Percentiles rank a stretch among this genome's conserved stretches.
phyloP scores from a whole-genome alignment of 148 eudicot species.

The Chenopodium suecicum region DNA sequence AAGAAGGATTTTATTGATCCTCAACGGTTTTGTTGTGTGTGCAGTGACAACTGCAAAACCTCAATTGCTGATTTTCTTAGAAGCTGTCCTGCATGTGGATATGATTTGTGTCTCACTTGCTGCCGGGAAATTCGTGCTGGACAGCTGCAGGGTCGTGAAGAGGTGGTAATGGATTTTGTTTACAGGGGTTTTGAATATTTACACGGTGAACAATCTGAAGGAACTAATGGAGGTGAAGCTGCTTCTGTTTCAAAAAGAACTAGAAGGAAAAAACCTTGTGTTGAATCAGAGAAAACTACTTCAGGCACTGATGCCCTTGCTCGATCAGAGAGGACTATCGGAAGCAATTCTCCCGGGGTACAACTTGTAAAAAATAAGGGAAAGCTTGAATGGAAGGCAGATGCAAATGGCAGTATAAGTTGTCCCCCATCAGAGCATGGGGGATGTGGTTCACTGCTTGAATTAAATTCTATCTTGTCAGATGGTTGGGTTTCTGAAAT shows the following conservation, averaged over 20 bases:
- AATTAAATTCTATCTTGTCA: conserved; percentile 34
- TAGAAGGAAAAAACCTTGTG: background rate
- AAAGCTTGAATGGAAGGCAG: conserved; percentile 43
- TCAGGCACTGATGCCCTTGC: background rate
- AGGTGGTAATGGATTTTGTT: conserved; percentile 31
- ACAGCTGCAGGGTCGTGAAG: conserved; percentile 35
- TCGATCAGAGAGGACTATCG: background rate
- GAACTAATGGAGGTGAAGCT: background rate
- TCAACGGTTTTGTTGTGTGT: background rate
- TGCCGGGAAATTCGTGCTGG: conserved; percentile 33
- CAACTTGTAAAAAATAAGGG: background rate
- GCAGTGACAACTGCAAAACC: conserved; percentile 56
- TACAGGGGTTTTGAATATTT: conserved; percentile 38
- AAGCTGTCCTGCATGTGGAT: conserved; percentile 47
- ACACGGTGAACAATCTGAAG: conserved; percentile 30
- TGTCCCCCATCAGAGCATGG: conserved; percentile 44
- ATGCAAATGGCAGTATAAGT: conserved; percentile 44
- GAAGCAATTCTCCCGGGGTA: background rate
- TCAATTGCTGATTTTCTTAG: conserved; percentile 50
- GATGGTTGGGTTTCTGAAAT: conserved; percentile 37
- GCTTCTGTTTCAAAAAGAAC: background rate
- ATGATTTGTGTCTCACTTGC: conserved; percentile 58
- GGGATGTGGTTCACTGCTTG: conserved; percentile 52
- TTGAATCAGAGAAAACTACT: too few relatives aligned
- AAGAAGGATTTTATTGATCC: too few relatives aligned